Evolutionary conservation across 805 yeast species (phyloP), one percentile per base, ranked within the genome.

Genomic region (Starmerella sp.): DNA sequence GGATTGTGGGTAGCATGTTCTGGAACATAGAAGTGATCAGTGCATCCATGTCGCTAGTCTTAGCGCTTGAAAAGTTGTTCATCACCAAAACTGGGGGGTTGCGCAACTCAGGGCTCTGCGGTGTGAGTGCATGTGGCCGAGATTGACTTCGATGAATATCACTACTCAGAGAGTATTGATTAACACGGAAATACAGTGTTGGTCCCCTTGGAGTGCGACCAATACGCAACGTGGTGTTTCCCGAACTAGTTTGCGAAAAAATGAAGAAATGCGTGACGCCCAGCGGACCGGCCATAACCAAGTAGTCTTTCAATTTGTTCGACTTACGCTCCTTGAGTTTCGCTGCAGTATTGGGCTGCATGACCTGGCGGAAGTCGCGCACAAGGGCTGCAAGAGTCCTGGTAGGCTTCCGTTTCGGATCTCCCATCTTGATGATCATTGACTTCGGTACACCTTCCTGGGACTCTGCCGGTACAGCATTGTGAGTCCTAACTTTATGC

Each of bases 201-300:
- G 99, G 99, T 6, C 99, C 99, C 57, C 89, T 77, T 36, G 97
- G 96, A 75, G 90, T 80, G 65, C 86, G 80, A 1, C 91, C 89
- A 46, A 93, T 70, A 65, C 97, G 79, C 59, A 93, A 73, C 51
- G 91, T 84, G 5, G 93, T 83, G 54, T 81, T 82, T 7, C 96
- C 97, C 3, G 62, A 52, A n/a, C 57, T 54, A 39, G 86, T 78
- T 67, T 89, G 96, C 58, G 88, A 83, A 73, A 93, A 90, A 22
- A 91, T 74, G 71, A 93, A 80, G 65, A 93, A 71, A 70, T 91
- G 96, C 6, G 91, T 77, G 28, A 93, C 96, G 31, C 95, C 95
- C 45, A 93, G 74, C 13, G 97, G 97, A 6, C 97, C 97, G 39
- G 96, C 86, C 96, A 93, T 90, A n/a, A 88, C 95, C n/a, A 90